Base-by-base conservation (phyloP, 495 filamentous ascomycete species). In the Polyplosphaeria fusca region DNA sequence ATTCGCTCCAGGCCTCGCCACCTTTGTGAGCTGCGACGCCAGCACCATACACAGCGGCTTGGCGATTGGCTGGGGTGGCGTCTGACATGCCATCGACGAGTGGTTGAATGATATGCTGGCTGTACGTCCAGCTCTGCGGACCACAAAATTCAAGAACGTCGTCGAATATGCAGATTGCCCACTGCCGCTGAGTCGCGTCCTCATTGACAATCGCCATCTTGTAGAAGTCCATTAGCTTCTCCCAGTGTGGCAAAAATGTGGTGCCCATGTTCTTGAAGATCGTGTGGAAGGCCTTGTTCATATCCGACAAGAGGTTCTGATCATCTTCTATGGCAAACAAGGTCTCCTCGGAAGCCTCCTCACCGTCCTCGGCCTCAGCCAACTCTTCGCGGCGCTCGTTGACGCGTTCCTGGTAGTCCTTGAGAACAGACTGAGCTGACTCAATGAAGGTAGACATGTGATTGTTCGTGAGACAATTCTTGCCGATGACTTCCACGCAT, bases 261-360 rank as follows among this genome's bases (percentile, higher is more conserved):
- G 81, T 77, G 52, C 88, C 86, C 66, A 94, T 88, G 77, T 96
- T 88, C 78, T 96, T 96, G 77, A 97, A 97, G 64, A 99, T 90
- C 40, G 88, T 93, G 71, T 99, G 94, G 82, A 95, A 99, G 0
- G 94, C 90, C 76, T 99, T 99, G 84, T 97, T 99, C 94, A 99
- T 99, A 67, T 99, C 94, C 7, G 91, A 95, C 43, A 99, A 82
- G 19, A 99, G 76, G 23, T 89, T 91, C 70, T 97, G 93, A 68
- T 99, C 94, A 62, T 99, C 94, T 71, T 99, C 94, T 28, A 99
- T 88, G 4, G 94, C 94, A 64, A 93, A 87, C 4, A 92, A 71
- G 44, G 85, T 82, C 25, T 91, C 88, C 61, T 91, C 88, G 3
- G 78, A 77, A 49, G 92, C 86, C 41, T 82, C 89, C 37, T 94